A percentile compares a stretch with the other conserved stretches of the same genome.
Conservation (phyloP, 306 rosid species). For the Pterocarpus santalinus region DNA sequence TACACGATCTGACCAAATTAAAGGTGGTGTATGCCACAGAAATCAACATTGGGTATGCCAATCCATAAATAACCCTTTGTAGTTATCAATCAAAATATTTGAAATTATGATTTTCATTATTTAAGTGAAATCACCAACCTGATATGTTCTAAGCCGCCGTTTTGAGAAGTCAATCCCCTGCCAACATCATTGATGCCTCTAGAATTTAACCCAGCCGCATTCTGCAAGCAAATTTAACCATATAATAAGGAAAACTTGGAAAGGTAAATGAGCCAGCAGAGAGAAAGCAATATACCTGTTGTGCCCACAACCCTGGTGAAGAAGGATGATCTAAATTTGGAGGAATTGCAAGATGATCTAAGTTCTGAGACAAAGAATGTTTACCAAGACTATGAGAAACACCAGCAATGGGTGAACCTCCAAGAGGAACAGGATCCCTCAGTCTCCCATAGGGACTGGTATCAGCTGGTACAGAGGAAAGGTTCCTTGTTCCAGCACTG, state of each 20-base stretch:
- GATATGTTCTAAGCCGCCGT: conserved; percentile 68
- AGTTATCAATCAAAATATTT: background rate
- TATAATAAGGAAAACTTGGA: conserved; percentile 20
- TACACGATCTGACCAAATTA: conserved; percentile 27
- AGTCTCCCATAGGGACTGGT: conserved; percentile 58
- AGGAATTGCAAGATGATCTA: conserved; percentile 63
- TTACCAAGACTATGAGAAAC: conserved; percentile 46
- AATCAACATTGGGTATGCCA: conserved; percentile 28
- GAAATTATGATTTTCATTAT: conserved; percentile 23
- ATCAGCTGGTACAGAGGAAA: conserved; percentile 48
- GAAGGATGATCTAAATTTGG: conserved; percentile 61
- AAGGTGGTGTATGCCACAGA: conserved; percentile 29
- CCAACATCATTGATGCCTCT: conserved; percentile 60
- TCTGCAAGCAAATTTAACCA: conserved; percentile 59
- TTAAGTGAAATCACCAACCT: conserved; percentile 65
- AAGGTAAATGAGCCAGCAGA: conserved; percentile 35
- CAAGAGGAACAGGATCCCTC: conserved; percentile 57
- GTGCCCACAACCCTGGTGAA: conserved; percentile 66
- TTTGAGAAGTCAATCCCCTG: conserved; percentile 61
- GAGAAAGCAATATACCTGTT: conserved; percentile 60
- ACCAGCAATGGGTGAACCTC: conserved; percentile 48
- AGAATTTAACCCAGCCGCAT: conserved; percentile 56
- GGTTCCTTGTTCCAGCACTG: conserved; percentile 60
- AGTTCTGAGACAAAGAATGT: conserved; percentile 60
- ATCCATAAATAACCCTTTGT: conserved; percentile 24